These are phyloP conservation scores for Sclerotinia sclerotiorum DNA, from an alignment of 2,329 filamentous ascomycete species.

Conservation along the genomic window DNA sequence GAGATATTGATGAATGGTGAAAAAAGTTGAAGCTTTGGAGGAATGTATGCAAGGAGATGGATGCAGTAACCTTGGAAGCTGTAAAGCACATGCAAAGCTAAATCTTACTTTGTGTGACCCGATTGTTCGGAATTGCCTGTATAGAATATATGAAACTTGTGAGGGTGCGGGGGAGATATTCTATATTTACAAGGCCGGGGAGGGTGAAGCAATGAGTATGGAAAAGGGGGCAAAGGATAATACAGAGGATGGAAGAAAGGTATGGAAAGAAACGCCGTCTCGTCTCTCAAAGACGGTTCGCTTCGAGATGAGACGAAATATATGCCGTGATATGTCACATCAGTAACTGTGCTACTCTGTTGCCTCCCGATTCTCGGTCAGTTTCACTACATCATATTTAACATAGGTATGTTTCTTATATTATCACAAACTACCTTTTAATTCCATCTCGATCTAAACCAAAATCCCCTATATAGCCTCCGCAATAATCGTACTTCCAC, in stretches of 20 bases:
- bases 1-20: neutral
- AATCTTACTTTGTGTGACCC: neutral
- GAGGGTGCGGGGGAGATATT: neutral
- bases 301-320: neutral
- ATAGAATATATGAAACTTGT: neutral
- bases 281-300: too few species aligned
- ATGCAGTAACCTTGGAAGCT: constrained; percentile 17
- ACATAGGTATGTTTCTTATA: neutral
- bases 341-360: neutral
- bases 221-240: neutral
- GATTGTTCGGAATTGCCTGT: constrained; percentile 12
- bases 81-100: constrained; percentile 17
- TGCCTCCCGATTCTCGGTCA: neutral
- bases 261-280: neutral
- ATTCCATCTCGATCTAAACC: neutral
- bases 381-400: neutral
- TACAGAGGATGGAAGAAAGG: neutral
- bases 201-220: neutral
- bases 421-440: neutral
- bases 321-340: constrained; percentile 1
- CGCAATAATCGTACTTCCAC: constrained; percentile 48
- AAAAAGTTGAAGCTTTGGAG: neutral
- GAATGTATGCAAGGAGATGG: constrained; percentile 6
- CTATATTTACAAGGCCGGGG: neutral
- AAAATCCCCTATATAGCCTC: constrained; percentile 45